phyloP scores from a whole-genome alignment of 176 grass and related monocot species.

The Puccinellia tenuiflora region DNA sequence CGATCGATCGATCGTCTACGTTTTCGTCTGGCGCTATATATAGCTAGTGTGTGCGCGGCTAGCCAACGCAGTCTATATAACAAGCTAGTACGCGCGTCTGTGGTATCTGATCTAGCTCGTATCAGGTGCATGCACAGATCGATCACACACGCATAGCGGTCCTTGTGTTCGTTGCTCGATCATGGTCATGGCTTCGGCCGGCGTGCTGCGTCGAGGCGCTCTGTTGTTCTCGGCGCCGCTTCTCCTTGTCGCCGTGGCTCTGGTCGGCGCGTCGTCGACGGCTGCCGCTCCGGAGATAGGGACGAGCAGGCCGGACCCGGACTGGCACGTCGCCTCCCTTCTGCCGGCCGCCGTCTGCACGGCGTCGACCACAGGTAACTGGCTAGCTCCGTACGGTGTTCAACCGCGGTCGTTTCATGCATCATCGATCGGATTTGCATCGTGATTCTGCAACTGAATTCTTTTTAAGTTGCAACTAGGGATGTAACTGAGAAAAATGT shows the following conservation, averaged over 20 bases:
- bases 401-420: not conserved
- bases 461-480: too few species aligned
- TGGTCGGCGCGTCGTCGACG: not conserved
- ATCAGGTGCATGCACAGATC: not conserved
- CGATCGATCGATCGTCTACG: not conserved
- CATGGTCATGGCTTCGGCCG: constrained; percentile 31
- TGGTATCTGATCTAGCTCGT: not conserved
- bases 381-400: not conserved
- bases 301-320: not conserved
- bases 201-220: not conserved
- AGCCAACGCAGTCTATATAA: not conserved
- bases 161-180: not conserved
- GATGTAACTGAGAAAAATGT: too few species aligned
- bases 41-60: not conserved
- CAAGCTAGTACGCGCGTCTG: not conserved
- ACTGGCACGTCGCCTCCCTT: constrained; percentile 40
- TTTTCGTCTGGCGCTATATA: not conserved
- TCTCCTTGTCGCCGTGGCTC: not conserved
- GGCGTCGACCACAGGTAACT: constrained; percentile 32
- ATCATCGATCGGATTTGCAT: too few species aligned
- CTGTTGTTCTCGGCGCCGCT: not conserved
- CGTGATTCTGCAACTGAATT: too few species aligned
- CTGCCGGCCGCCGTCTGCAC: constrained; percentile 39
- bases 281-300: not conserved
- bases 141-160: not conserved